These are phyloP conservation scores for Zasmidium cellare DNA, from an alignment of 2,329 filamentous ascomycete genomes.

Conservation along the genomic window DNA sequence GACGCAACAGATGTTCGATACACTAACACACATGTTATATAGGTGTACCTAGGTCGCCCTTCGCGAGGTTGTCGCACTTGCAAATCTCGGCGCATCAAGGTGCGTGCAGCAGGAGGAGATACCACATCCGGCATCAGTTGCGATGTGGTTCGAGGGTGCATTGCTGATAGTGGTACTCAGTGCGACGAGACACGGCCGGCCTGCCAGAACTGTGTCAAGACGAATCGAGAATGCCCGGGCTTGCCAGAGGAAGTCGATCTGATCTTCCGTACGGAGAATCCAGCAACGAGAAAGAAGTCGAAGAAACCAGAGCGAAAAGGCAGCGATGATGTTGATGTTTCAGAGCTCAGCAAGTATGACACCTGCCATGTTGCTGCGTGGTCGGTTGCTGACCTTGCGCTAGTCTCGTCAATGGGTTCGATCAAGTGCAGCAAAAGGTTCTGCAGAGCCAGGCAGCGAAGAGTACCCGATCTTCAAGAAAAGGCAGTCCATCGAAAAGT, in stretches of 20 bases:
- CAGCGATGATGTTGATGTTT: constrained; percentile 2
- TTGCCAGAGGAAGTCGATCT: constrained; percentile 15
- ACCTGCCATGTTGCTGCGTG: no score
- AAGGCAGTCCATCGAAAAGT: neutral
- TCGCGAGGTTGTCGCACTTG: constrained; percentile 15
- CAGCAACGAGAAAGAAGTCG: constrained; percentile 2
- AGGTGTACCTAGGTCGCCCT: constrained; percentile 17
- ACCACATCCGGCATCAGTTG: neutral
- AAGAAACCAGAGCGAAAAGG: constrained; percentile 2
- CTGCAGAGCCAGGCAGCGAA: neutral
- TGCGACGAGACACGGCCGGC: constrained; percentile 14
- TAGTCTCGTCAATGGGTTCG: constrained; percentile 4
- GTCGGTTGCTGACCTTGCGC: neutral
- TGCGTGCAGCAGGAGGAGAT: constrained; percentile 3
- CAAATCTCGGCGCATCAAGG: constrained; percentile 16
- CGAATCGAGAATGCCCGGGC: constrained; percentile 13
- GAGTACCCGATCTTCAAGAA: neutral
- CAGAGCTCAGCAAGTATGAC: constrained; percentile 1
- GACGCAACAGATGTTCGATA: neutral
- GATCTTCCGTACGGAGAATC: constrained; percentile 16
- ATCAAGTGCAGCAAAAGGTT: constrained; percentile 1
- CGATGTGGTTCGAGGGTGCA: neutral
- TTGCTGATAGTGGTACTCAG: neutral
- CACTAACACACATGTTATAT: neutral
- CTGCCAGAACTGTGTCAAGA: constrained; percentile 14